Base-by-base conservation (phyloP, 495 filamentous ascomycete species). In the Penicillium crystallinum region DNA sequence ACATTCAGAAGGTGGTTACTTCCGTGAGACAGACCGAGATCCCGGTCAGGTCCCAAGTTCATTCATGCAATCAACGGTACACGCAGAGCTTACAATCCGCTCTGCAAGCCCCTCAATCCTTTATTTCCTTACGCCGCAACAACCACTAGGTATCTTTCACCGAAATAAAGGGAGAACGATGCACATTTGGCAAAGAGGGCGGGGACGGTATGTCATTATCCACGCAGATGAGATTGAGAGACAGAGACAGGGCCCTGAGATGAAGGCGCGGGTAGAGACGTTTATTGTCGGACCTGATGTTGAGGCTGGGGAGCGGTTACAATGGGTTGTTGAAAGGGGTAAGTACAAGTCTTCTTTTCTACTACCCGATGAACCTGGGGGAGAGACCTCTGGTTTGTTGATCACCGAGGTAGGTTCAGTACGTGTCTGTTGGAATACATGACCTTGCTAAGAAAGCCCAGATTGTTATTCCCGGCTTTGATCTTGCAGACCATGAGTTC, bases 251-350 rank as follows among this genome's bases (percentile, higher is more conserved):
- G 46, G 35, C 2, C 9, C 14, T 4, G n/a, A 23, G 7, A 17
- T 17, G 9, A 71, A 69, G 47, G 72, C 71, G 48, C 58, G 74
- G 12, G 66, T 85, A 23, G 83, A 87, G 66, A 80, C 70, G 1
- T 88, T 85, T 55, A 61, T 81, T 0, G 84, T 87, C 4, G 86
- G 84, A 0, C 71, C 69, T 6, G 63, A 83, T 55, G 66, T 84
- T 4, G 70, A 55, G 7, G 64, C 60, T 15, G 85, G 81, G 6
- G 83, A 87, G 71, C 75, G 59, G 64, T 36, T 82, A 61, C 83
- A 85, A 66, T 87, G 84, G 83, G 73, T 87, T 55, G 83, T 89
- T 18, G 80, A 85, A 41, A 82, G 84, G 2, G 81, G 81, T 14
- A 78, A 78, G 55, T 87, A 74, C 61, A 87, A 86, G 58, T 77